Percentiles rank a stretch among this genome's conserved stretches.
Conservation (phyloP, 805 yeast species). For the Cyberlindnera mycetangii region DNA sequence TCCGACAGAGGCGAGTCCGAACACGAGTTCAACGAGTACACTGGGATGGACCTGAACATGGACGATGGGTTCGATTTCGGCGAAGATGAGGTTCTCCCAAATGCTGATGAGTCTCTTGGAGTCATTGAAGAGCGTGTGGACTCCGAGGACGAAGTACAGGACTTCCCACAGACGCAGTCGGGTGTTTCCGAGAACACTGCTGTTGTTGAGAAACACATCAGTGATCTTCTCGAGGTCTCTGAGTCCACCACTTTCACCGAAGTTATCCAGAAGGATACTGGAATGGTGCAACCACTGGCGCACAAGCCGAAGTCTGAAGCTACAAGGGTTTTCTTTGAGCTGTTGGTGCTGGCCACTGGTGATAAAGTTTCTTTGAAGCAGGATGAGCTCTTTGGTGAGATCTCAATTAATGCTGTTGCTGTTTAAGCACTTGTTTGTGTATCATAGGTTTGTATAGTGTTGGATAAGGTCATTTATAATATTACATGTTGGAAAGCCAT, state of each 20-base stretch:
- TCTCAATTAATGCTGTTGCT: slow-evolving; percentile 27
- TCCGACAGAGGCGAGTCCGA: slow-evolving; percentile 9
- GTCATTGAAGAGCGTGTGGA: slow-evolving; percentile 19
- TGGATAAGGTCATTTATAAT: neutral
- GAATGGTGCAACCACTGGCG: slow-evolving; percentile 31
- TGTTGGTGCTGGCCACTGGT: slow-evolving; percentile 75
- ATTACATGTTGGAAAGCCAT: no score
- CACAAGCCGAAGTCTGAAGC: slow-evolving; percentile 52
- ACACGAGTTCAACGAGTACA: slow-evolving; percentile 2
- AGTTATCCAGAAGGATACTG: slow-evolving; percentile 33
- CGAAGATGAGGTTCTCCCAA: slow-evolving; percentile 35
- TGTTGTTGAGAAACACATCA: slow-evolving; percentile 34
- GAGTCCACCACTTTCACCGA: slow-evolving; percentile 33
- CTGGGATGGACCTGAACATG: slow-evolving; percentile 21
- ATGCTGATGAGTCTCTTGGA: slow-evolving; percentile 7
- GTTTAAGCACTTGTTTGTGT: neutral
- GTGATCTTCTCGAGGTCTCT: neutral
- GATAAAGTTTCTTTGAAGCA: slow-evolving; percentile 68
- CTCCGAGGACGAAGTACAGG: slow-evolving; percentile 22
- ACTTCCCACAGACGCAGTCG: slow-evolving; percentile 21
- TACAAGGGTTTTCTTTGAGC: slow-evolving; percentile 73
- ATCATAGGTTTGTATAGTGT: neutral
- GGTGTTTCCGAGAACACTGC: slow-evolving; percentile 47
- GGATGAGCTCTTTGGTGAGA: slow-evolving; percentile 55
- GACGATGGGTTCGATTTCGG: slow-evolving; percentile 37